Percentiles rank a stretch among this genome's conserved stretches.
Conservation (phyloP, 2,329 filamentous ascomycete genomes). For the Didymella lethalis region DNA sequence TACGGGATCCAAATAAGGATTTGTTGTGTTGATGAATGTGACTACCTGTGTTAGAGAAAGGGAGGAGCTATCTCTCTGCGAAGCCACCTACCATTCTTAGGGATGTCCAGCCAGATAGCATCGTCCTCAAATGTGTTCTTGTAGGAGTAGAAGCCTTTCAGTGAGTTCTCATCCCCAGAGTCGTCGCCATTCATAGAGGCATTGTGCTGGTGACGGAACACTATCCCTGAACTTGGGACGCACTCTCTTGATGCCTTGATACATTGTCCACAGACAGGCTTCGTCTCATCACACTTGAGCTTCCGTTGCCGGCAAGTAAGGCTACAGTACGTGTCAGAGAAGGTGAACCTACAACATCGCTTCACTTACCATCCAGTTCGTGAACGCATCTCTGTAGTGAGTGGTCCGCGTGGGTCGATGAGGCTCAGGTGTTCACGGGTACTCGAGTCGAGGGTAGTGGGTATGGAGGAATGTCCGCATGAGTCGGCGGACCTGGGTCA, state of each 20-base stretch:
- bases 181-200: constrained; percentile 69
- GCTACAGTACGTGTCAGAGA: constrained; percentile 32
- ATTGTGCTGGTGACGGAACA: constrained; percentile 74
- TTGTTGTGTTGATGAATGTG: constrained; percentile 68
- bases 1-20: constrained; percentile 64
- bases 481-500: constrained; percentile 33
- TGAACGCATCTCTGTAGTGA: constrained; percentile 46
- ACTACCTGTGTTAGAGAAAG: constrained; percentile 52
- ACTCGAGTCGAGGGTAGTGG: constrained; percentile 35
- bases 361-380: constrained; percentile 51
- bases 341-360: constrained; percentile 6
- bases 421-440: constrained; percentile 23
- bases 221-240: constrained; percentile 67
- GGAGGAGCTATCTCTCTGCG: background rate
- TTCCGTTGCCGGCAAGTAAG: constrained; percentile 66
- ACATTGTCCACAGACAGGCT: constrained; percentile 68
- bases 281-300: constrained; percentile 71
- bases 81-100: constrained; percentile 60
- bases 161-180: constrained; percentile 53
- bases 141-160: constrained; percentile 71
- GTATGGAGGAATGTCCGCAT: constrained; percentile 33
- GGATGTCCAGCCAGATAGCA: constrained; percentile 69
- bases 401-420: constrained; percentile 27
- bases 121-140: constrained; percentile 70
- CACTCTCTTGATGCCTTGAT: constrained; percentile 67